phyloP scores from a whole-genome alignment of 129 eudicot genomes.

The Rutidosis leptorrhynchoides region DNA sequence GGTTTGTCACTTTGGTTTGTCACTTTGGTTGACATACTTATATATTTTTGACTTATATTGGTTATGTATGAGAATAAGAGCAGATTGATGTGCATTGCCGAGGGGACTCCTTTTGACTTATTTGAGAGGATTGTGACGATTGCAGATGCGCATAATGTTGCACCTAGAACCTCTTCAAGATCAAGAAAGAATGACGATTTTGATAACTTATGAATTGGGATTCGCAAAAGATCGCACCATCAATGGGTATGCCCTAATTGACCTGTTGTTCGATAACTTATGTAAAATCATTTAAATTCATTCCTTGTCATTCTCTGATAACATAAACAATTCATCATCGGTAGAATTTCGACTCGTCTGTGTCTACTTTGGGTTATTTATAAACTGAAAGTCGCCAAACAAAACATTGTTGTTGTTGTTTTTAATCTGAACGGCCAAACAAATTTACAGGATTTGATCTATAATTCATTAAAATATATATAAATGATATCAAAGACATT shows the following conservation, averaged over 20 bases:
- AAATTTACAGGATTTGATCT: too few relatives aligned
- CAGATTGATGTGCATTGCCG: slow-evolving; percentile 72
- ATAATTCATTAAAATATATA: too few relatives aligned
- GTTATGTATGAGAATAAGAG: slow-evolving; percentile 88
- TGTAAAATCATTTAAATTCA: too few relatives aligned
- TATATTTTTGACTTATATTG: slow-evolving; percentile 28
- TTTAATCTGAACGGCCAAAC: too few relatives aligned
- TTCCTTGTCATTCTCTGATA: background rate
- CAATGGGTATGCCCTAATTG: too few relatives aligned
- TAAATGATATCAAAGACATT: too few relatives aligned
- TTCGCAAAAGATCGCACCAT: slow-evolving; percentile 95
- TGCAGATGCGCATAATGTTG: slow-evolving; percentile 59
- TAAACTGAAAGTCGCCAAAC: too few relatives aligned
- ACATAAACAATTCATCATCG: background rate
- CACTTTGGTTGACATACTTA: slow-evolving; percentile 39
- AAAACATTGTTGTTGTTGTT: too few relatives aligned
- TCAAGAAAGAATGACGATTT: slow-evolving; percentile 71
- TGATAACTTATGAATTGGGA: slow-evolving; percentile 75
- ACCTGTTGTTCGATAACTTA: too few relatives aligned
- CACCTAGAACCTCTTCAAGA: slow-evolving; percentile 86
- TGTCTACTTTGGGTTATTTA: background rate
- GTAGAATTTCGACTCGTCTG: background rate
- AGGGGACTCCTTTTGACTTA: slow-evolving; percentile 75
- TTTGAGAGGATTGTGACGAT: slow-evolving; percentile 70
- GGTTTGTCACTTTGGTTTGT: slow-evolving; percentile 92